Evolutionary conservation across 2,329 filamentous ascomycete genomes (phyloP).

Genomic region (Colletotrichum somersetense): DNA sequence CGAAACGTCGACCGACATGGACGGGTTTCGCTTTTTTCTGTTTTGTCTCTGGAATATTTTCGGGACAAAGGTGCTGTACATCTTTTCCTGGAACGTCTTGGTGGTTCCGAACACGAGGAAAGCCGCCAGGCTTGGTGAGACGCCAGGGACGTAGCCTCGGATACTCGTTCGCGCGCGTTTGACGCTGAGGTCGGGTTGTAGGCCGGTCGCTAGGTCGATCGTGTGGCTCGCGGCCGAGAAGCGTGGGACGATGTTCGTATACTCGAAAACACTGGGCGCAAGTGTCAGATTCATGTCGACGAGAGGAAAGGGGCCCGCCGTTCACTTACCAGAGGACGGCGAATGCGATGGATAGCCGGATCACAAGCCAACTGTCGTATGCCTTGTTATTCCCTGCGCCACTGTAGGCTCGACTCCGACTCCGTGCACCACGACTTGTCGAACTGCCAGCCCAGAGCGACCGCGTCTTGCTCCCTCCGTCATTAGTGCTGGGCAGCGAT

Average conservation of each 20-base stretch:
- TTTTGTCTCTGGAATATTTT: background rate
- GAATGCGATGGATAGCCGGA: constrained; percentile 60
- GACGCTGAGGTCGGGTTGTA: constrained; percentile 51
- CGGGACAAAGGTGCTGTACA: constrained; percentile 19
- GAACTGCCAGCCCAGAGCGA: constrained; percentile 23
- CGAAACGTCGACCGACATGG: constrained; percentile 10
- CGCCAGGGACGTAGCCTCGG: constrained; percentile 46
- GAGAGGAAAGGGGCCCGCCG: rapidly evolving
- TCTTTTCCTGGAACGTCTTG: constrained; percentile 42
- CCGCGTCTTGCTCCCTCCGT: constrained; percentile 22
- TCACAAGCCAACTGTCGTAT: constrained; percentile 60
- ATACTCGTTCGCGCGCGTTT: constrained; percentile 41
- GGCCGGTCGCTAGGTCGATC: constrained; percentile 44
- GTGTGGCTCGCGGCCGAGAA: constrained; percentile 49
- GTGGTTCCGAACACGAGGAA: constrained; percentile 48
- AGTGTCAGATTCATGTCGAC: background rate
- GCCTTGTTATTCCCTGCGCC: constrained; percentile 47
- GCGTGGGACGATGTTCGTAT: constrained; percentile 47
- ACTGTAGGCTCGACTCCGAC: constrained; percentile 36
- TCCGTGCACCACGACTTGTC: constrained; percentile 12
- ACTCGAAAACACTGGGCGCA: constrained; percentile 23
- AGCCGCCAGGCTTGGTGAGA: constrained; percentile 44
- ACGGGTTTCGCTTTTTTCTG: constrained; percentile 6
- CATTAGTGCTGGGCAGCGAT: background rate
- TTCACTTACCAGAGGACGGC: constrained; percentile 52